Conservation (phyloP, 768 basidiomycete species). For the Favolaschia claudopus region DNA sequence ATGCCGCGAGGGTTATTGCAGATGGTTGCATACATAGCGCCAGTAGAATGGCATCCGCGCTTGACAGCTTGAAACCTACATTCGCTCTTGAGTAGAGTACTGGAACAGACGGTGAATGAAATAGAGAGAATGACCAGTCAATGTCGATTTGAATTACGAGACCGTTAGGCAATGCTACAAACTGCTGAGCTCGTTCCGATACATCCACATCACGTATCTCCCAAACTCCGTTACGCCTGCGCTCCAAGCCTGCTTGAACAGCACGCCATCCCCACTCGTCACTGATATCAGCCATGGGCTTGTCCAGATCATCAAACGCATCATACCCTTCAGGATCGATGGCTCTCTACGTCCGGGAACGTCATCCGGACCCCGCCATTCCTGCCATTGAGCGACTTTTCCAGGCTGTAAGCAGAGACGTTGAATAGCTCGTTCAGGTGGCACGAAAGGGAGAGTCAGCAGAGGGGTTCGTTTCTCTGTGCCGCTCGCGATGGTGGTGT, state of each 20-base stretch:
- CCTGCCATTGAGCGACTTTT: conserved; percentile 33
- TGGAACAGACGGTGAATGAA: not conserved
- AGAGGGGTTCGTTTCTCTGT: conserved; percentile 25
- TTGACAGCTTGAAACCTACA: conserved; percentile 33
- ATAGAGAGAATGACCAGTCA: conserved; percentile 26
- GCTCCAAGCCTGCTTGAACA: conserved; percentile 30
- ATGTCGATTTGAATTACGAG: conserved; percentile 32
- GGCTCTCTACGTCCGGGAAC: conserved; percentile 23
- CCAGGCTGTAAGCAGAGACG: conserved; percentile 29
- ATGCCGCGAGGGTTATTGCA: conserved; percentile 31
- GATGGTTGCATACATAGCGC: conserved; percentile 32
- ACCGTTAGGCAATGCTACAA: conserved; percentile 30
- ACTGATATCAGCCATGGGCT: conserved; percentile 29
- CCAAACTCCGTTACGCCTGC: conserved; percentile 21
- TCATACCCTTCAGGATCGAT: conserved; percentile 2
- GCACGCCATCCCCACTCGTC: conserved; percentile 37
- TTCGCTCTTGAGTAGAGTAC: not conserved
- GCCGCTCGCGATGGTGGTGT: conserved; percentile 11
- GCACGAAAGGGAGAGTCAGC: conserved; percentile 31
- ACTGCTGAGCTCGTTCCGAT: conserved; percentile 24
- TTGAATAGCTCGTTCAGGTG: conserved; percentile 22
- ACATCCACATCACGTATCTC: conserved; percentile 31
- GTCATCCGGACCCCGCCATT: conserved; percentile 31
- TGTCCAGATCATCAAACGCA: conserved; percentile 12
- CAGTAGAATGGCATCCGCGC: conserved; percentile 28